Conservation (phyloP, 148 eudicot species). For the Spergularia bocconei region DNA sequence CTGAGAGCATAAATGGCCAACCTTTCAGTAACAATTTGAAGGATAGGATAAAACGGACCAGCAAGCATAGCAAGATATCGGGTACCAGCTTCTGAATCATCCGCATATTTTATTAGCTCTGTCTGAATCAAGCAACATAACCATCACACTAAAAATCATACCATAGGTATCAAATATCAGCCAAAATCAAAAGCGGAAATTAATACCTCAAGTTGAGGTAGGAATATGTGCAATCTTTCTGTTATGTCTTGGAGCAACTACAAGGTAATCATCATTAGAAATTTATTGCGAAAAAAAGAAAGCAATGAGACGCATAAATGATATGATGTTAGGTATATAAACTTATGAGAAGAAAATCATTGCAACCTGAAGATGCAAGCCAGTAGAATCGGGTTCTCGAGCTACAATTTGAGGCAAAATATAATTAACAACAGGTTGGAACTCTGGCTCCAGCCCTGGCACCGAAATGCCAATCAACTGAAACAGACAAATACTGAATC, state of each 20-base stretch:
- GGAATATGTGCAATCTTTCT: conserved; percentile 51
- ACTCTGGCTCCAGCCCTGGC: conserved; percentile 74
- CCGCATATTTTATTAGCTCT: conserved; percentile 63
- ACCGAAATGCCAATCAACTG: conserved; percentile 80
- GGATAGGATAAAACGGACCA: conserved; percentile 76
- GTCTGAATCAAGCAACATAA: conserved; percentile 40
- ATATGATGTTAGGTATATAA: background rate
- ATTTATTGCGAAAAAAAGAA: conserved; percentile 12
- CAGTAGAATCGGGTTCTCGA: conserved; percentile 62
- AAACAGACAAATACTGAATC: conserved; percentile 24
- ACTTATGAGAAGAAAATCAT: conserved; percentile 12
- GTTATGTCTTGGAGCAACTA: conserved; percentile 89
- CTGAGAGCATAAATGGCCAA: conserved; percentile 14
- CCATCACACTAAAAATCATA: background rate
- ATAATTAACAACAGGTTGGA: conserved; percentile 67
- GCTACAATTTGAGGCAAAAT: conserved; percentile 61
- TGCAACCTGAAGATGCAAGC: conserved; percentile 72
- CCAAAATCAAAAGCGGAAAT: conserved; percentile 6
- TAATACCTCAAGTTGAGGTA: conserved; percentile 81
- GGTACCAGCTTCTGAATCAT: conserved; percentile 52
- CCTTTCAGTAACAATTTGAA: conserved; percentile 65
- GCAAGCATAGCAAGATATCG: conserved; percentile 83
- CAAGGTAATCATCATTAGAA: conserved; percentile 41
- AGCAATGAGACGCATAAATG: conserved; percentile 18
- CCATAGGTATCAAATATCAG: conserved; percentile 4